Conservation (phyloP, 2,329 filamentous ascomycete genomes). For the Fusarium sp. region DNA sequence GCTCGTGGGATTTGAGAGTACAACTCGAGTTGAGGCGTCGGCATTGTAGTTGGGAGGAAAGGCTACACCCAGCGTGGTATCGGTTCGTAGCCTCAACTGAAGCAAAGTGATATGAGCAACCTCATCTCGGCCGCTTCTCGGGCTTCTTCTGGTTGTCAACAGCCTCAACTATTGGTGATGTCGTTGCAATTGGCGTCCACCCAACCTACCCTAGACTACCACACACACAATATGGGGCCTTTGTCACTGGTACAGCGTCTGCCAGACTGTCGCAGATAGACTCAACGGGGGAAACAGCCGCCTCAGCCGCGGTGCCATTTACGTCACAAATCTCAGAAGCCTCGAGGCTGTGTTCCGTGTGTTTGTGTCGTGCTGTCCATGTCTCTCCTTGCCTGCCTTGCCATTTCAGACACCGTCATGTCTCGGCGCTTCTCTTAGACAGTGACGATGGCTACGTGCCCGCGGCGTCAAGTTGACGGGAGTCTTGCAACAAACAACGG, state of each 20-base stretch:
- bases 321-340: conserved; percentile 20
- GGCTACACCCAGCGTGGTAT: neutral
- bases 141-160: neutral
- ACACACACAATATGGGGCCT: neutral
- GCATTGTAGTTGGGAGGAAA: neutral
- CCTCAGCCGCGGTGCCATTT: conserved; percentile 18
- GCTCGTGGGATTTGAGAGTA: neutral
- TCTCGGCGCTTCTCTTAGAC: conserved; percentile 16
- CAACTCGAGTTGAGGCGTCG: neutral
- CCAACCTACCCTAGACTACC: conserved; percentile 23
- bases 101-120: neutral
- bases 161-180: neutral
- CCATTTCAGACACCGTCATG: conserved; percentile 5
- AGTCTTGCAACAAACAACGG: neutral
- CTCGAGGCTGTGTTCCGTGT: neutral
- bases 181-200: neutral
- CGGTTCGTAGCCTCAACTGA: neutral
- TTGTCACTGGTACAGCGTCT: neutral
- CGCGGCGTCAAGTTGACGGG: neutral
- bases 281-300: conserved; percentile 4
- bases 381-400: conserved; percentile 4
- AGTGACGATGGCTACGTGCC: neutral
- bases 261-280: conserved; percentile 8
- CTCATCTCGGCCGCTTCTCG: conserved; percentile 3
- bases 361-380: neutral